These are phyloP conservation scores for Pyrenochaeta sp. DNA, from an alignment of 2,329 filamentous ascomycete species.

Conservation along the genomic window DNA sequence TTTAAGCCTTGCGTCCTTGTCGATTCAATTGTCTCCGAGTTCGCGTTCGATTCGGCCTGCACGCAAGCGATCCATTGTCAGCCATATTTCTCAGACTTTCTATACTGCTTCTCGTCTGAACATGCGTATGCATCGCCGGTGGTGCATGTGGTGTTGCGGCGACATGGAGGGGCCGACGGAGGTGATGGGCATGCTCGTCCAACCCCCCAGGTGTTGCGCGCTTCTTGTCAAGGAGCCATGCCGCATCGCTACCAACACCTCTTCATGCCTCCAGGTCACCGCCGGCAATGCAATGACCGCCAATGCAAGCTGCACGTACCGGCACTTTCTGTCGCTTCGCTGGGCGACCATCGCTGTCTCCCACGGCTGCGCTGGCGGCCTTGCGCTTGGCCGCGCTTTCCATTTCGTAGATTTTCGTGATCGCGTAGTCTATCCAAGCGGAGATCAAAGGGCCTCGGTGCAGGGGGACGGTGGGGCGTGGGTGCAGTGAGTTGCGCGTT, in stretches of 20 bases:
- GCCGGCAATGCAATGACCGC: constrained; percentile 30
- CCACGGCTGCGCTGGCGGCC: constrained; percentile 56
- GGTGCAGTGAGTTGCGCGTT: constrained; percentile 47
- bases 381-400: constrained; percentile 65
- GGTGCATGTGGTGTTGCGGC: constrained; percentile 37
- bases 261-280: constrained; percentile 28
- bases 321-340: constrained; percentile 67
- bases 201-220: constrained; percentile 47
- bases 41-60: constrained; percentile 38
- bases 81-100: constrained; percentile 19
- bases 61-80: constrained; percentile 35
- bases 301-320: constrained; percentile 58
- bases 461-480: constrained; percentile 30
- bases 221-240: constrained; percentile 37
- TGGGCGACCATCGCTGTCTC: constrained; percentile 62
- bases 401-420: constrained; percentile 42
- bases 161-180: constrained; percentile 35
- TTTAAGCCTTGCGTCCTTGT: constrained; percentile 76
- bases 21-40: constrained; percentile 68
- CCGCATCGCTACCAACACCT: constrained; percentile 38
- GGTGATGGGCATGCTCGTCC: constrained; percentile 40
- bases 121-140: constrained; percentile 31
- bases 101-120: not conserved
- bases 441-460: constrained; percentile 14
- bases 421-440: constrained; percentile 42